phyloP scores from a whole-genome alignment of 768 basidiomycete species.

The Cystobasidium ongulense region DNA sequence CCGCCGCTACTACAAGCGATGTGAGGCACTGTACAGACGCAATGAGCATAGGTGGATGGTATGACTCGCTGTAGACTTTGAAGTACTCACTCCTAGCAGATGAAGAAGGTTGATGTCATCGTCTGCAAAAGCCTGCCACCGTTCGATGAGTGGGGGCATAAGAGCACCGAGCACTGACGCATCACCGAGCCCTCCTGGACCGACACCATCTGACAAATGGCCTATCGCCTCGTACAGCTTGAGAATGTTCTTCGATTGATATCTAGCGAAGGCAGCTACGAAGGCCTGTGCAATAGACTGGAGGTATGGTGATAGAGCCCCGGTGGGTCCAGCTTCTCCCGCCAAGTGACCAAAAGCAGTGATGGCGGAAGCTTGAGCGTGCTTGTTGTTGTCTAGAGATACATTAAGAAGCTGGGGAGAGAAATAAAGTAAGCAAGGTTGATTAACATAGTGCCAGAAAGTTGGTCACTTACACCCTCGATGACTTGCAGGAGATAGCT shows the following conservation, averaged over 20 bases:
- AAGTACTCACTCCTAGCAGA: constrained; percentile 68
- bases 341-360: constrained; percentile 97
- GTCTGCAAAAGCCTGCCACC: constrained; percentile 80
- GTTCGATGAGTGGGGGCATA: constrained; percentile 84
- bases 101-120: constrained; percentile 89
- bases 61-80: background rate
- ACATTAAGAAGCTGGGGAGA: constrained; percentile 73
- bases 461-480: constrained; percentile 70
- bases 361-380: constrained; percentile 97
- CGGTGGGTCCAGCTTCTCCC: constrained; percentile 71
- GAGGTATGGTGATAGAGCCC: constrained; percentile 79
- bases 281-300: constrained; percentile 90
- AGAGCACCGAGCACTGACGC: constrained; percentile 74
- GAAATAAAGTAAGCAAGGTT: background rate
- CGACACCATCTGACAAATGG: constrained; percentile 92
- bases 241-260: constrained; percentile 98
- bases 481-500: constrained; percentile 93
- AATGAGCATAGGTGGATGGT: background rate
- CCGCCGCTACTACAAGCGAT: constrained; percentile 93
- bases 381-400: constrained; percentile 98
- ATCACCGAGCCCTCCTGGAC: constrained; percentile 65
- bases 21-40: constrained; percentile 71
- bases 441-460: background rate
- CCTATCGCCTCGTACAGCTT: constrained; percentile 97
- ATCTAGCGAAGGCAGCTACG: constrained; percentile 92